Base-by-base conservation (phyloP, 768 basidiomycete genomes). In the Rossbeevera mucosa region DNA sequence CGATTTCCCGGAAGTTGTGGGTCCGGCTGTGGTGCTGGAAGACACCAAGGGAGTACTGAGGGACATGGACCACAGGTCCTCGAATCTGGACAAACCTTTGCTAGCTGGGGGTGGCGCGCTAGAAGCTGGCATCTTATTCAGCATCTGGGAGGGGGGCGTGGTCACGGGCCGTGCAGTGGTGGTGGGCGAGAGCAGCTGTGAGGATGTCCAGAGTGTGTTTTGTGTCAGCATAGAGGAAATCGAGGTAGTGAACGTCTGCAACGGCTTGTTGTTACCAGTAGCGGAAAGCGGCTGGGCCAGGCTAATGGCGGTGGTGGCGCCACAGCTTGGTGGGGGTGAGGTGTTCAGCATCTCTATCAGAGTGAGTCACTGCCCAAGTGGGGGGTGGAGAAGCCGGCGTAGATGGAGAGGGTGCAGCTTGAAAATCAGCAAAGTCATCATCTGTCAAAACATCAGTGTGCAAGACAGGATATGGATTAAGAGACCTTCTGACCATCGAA, bases 361-460 rank as follows among this genome's bases (percentile, higher is more conserved):
- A n/a, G n/a, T n/a, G 64, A 58, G 76, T 64, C 46, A 38, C 36
- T 7, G 64, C 56, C 29, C 61, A 70, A 43, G 71, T 60, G 42
- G 68, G 54, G 21, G 74, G 73, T 6, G 67, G 56, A 21, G 71
- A 57, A 44, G 71, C 59, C 8, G 75, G 72, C 5, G 66, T 51
- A 7, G 71, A 54, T 45, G 71, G 71, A 13, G 73, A 62, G 16
- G 86, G 87, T 2, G 85, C 88, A n/a, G 81, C 82, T 67, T 90
- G 86, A 74, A 93, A 93, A 66, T 92, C 91, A 47, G 80, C 83
- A 59, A 93, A 93, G 46, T 93, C 91, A 56, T 93, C 91, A 60
- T 89, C 88, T 79, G 52, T 52, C 20, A 50, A 47, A n/a, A 59
- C 22, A 59, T 54, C 20, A 58, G 51, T 48, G 44, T 29, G 41